Percentiles rank a stretch among this genome's conserved stretches.
These are phyloP conservation scores for Ceratobasidium sp. DNA, from an alignment of 1,284 basidiomycete genomes.

Conservation along the genomic window DNA sequence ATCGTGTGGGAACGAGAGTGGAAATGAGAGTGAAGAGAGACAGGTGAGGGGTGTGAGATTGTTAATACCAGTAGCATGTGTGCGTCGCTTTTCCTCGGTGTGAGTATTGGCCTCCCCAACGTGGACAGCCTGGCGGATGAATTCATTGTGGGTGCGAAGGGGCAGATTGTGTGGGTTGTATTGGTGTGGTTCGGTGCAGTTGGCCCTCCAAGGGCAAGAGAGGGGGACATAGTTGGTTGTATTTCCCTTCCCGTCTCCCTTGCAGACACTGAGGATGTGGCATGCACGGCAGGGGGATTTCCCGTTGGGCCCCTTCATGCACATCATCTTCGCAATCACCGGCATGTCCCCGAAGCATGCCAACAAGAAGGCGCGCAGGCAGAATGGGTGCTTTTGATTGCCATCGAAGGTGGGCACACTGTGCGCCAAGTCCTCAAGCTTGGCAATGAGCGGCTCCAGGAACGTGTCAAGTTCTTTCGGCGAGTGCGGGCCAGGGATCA, in stretches of 20 bases:
- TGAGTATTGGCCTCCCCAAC: not conserved
- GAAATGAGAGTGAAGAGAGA: slow-evolving; percentile 54
- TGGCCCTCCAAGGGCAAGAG: slow-evolving; percentile 3
- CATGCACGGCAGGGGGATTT: slow-evolving; percentile 41
- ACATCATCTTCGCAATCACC: slow-evolving; percentile 42
- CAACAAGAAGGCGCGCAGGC: slow-evolving; percentile 41
- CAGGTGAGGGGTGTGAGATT: slow-evolving; percentile 7
- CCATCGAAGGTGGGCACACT: slow-evolving; percentile 40
- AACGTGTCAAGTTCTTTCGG: slow-evolving; percentile 44
- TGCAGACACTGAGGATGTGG: slow-evolving; percentile 26
- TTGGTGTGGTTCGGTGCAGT: not conserved
- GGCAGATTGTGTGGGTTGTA: slow-evolving; percentile 26
- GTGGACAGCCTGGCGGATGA: not conserved
- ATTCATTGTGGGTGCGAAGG: slow-evolving; percentile 17
- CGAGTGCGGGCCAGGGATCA: slow-evolving; percentile 43
- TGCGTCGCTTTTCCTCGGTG: not conserved
- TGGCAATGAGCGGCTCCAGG: slow-evolving; percentile 34
- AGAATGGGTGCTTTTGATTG: not conserved
- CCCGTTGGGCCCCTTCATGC: slow-evolving; percentile 42
- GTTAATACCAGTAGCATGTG: slow-evolving; percentile 23
- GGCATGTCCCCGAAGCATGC: slow-evolving; percentile 42
- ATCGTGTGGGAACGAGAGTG: slow-evolving; percentile 56
- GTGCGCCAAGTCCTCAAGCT: slow-evolving; percentile 37
- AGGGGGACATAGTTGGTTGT: not conserved
- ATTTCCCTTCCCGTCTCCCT: not conserved